Evolutionary conservation across 257 asterid genomes (phyloP).

Genomic region (Solanum rostratum): DNA sequence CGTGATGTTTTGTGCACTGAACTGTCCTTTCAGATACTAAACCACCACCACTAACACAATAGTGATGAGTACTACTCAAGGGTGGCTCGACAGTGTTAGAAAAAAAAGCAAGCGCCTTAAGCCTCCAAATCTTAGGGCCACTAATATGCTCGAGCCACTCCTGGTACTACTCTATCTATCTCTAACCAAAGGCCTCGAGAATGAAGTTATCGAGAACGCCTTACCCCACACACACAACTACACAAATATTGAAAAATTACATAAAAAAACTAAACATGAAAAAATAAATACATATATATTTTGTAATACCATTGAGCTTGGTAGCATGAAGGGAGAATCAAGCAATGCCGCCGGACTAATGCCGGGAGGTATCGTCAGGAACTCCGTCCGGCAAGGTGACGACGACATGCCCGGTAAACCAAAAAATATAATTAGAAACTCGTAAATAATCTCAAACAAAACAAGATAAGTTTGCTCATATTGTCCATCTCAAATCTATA

Average conservation of each 20-base stretch:
- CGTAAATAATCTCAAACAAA: neutral
- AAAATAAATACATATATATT: neutral
- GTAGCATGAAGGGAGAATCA: constrained; percentile 61
- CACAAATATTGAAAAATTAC: neutral
- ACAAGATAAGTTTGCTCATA: neutral
- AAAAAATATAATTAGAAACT: neutral
- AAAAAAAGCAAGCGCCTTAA: no score
- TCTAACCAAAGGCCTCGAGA: neutral
- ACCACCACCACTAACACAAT: neutral
- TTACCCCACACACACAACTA: neutral
- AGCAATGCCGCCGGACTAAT: constrained; percentile 64
- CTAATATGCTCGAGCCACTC: no score
- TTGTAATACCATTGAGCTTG: constrained; percentile 36
- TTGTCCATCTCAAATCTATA: neutral
- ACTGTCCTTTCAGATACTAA: neutral
- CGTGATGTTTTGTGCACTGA: neutral
- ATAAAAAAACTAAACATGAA: neutral
- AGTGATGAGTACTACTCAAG: no score
- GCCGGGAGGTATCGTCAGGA: constrained; percentile 53
- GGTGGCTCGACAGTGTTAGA: no score
- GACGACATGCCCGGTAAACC: neutral
- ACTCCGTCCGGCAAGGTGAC: constrained; percentile 10
- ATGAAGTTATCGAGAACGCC: neutral
- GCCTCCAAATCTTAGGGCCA: no score
- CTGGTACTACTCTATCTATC: neutral